Base-by-base conservation (phyloP, 257 asterid genomes). In the Capsicum baccatum region DNA sequence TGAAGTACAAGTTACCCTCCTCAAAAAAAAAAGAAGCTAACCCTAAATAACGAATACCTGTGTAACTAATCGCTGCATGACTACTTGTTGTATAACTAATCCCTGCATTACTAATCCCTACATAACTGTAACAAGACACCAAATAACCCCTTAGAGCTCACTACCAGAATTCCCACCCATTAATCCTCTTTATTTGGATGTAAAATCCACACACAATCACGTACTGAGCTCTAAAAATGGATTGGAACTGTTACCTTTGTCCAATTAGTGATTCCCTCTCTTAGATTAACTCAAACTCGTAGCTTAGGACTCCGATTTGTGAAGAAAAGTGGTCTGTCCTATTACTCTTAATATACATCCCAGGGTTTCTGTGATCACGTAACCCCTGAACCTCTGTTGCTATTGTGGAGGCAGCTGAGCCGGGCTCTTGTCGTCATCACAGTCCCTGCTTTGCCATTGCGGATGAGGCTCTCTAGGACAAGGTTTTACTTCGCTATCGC, bases 141-240 rank as follows among this genome's bases (percentile, higher is more conserved):
- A 19, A 63, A 63, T 21, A 15, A 63, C 69, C 70, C 42, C 14
- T 63, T 63, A 8, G 73, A 66, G 73, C 73, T 66, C 48, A 33
- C 35, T 66, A 66, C 47, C 47, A 66, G 44, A 64, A 64, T 26
- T 64, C 15, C 15, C 11, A 33, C 73, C n/a, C 73, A 66, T 66
- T 66, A 33, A 33, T 66, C 47, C n/a, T 66, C 48, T 66, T 66
- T n/a, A 33, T 66, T 64, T 64, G 71, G 71, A 64, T 64, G 71
- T 37, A 26, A 66, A 66, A 66, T 63, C 47, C 73, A 66, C 73
- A 33, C 73, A 66, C 1, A 17, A 33, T 66, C 74, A 67, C 3
- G 74, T 67, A 67, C 35, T 67, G 21, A 14, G 0, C 50, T 67
- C 50, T 35, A 35, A 7, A 67, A 67, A 67, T 67, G 74, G 39